phyloP scores from a whole-genome alignment of 169 alveolate genomes.

The Haemoproteus tartakovskyi region DNA sequence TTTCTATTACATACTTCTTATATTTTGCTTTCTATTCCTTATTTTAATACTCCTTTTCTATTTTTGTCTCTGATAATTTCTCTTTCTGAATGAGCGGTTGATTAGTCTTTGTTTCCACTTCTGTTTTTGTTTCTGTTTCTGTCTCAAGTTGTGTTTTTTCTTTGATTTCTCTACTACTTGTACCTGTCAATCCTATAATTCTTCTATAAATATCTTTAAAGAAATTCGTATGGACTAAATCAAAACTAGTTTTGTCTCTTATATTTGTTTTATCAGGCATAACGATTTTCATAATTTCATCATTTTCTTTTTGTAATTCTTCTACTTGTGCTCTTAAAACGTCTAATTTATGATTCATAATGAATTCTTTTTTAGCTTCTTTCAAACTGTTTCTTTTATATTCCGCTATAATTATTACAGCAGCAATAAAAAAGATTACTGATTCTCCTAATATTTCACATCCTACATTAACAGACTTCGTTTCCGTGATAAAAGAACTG shows the following conservation, averaged over 20 bases:
- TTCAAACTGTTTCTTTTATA: constrained; percentile 73
- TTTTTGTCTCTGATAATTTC: too few species aligned
- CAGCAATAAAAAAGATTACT: constrained; percentile 72
- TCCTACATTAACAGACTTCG: constrained; percentile 77
- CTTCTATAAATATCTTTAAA: constrained; percentile 33
- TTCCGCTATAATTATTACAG: constrained; percentile 73
- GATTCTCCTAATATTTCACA: constrained; percentile 77
- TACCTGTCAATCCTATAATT: constrained; percentile 1
- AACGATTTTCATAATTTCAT: constrained; percentile 72
- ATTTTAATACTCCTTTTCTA: background rate
- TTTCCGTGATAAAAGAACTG: constrained; percentile 72
- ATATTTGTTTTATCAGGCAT: constrained; percentile 49
- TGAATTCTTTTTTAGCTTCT: constrained; percentile 75
- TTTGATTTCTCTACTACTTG: background rate
- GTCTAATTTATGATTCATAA: constrained; percentile 65
- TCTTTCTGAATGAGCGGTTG: too few species aligned
- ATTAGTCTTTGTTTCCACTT: too few species aligned
- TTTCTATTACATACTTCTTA: too few species aligned
- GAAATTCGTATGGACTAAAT: constrained; percentile 22
- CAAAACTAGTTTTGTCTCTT: constrained; percentile 47
- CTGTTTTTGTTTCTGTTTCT: background rate
- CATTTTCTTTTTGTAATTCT: constrained; percentile 56
- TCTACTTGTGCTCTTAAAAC: constrained; percentile 66
- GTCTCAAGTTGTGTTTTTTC: background rate
- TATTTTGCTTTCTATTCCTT: background rate